Conservation (phyloP, 805 yeast species). For the Komagataella pseudopastoris region DNA sequence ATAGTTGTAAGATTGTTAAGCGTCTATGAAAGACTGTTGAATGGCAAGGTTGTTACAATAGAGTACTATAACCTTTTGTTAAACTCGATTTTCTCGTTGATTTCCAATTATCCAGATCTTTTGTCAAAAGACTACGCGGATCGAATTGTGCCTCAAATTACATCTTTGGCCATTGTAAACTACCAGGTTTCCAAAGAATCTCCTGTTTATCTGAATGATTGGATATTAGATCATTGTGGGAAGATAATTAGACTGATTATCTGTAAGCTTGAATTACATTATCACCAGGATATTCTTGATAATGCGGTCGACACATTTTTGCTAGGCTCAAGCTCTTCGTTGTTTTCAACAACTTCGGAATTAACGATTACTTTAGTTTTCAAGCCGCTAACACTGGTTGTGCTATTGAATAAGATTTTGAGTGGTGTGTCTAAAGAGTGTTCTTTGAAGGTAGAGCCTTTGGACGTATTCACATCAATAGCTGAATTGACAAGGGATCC, state of each 20-base stretch:
- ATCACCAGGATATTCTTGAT: constrained; percentile 33
- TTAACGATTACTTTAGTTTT: constrained; percentile 4
- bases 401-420: constrained; percentile 29
- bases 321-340: constrained; percentile 5
- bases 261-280: constrained; percentile 20
- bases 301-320: constrained; percentile 24
- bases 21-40: constrained; percentile 15
- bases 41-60: constrained; percentile 4
- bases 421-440: constrained; percentile 36
- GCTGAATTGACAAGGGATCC: constrained; percentile 8
- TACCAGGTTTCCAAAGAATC: constrained; percentile 4
- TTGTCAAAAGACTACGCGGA: constrained; percentile 21
- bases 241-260: constrained; percentile 27
- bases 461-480: constrained; percentile 3
- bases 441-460: constrained; percentile 10
- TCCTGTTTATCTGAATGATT: constrained; percentile 8
- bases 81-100: constrained; percentile 4
- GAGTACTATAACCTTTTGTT: constrained; percentile 14
- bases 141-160: constrained; percentile 26
- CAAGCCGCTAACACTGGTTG: constrained; percentile 14
- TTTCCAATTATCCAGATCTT: constrained; percentile 4
- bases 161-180: constrained; percentile 9
- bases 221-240: constrained; percentile 23
- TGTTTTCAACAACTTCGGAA: background rate
- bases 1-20: constrained; percentile 29